Base-by-base conservation (phyloP, 176 grass and related monocot species). In the Musa beccarii region DNA sequence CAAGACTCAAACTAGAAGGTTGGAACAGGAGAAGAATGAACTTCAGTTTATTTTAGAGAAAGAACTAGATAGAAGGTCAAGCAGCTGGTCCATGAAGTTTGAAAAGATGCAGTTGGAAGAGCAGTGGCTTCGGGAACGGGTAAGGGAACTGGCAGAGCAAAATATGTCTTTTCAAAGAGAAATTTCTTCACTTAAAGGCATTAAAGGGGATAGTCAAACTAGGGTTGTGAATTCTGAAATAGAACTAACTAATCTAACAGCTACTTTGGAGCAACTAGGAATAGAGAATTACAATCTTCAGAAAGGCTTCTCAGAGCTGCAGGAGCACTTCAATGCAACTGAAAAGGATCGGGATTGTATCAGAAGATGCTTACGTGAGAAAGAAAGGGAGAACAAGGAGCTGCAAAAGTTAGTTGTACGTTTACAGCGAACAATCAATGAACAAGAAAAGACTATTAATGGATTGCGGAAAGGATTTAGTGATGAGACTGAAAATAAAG, bases 111-210 rank as follows among this genome's bases (percentile, higher is more conserved):
- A 90, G 12, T 91, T 78, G 53, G 94, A 97, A 81, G 90, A 97
- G 74, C 84, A 93, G 78, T 89, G 90, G 52, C 84, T 97, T 4
- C 85, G 81, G 79, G 94, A 97, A 71, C 84, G 86, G 53, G 86
- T 91, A 49, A 83, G 82, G 69, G 88, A 93, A 81, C 86, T 97
- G 54, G 86, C 85, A 54, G 94, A 97, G 71, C 84, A 97, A 79
- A 97, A 97, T 85, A 88, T 89, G 24, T 87, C 86, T 23, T 81
- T 91, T 81, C 90, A 97, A 73, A 87, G 88, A 81, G 90, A 97
- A 81, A 67, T 93, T 78, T 87, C 85, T 81, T 85, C 78, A 14
- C 76, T 88, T 76, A 75, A 88, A 86, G 68, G 79, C 0, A 83
- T 52, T 66, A 87, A 83, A 63, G 83, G 66, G 53, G 81, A 81